Percentiles rank a stretch among this genome's conserved stretches.
Evolutionary conservation across 2,329 filamentous ascomycete genomes (phyloP).

Genomic region (Claviceps monticola): DNA sequence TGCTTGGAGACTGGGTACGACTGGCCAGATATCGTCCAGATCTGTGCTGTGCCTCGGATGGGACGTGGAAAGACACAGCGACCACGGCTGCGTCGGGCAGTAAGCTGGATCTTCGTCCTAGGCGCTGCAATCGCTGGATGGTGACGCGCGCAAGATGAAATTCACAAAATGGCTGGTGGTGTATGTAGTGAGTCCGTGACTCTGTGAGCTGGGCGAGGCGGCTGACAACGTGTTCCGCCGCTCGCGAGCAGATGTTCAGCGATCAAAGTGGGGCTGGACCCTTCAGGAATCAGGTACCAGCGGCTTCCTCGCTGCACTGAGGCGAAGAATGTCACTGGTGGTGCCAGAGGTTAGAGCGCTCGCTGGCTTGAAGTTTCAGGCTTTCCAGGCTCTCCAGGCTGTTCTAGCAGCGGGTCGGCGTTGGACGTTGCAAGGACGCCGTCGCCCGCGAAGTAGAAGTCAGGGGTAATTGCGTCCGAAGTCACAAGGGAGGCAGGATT

Average conservation of each 20-base stretch:
- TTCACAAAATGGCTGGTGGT: too few relatives aligned
- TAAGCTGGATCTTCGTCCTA: not conserved
- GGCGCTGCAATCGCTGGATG: not conserved
- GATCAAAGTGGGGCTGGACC: not conserved
- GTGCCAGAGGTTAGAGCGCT: too few relatives aligned
- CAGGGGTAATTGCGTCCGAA: not conserved
- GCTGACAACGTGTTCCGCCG: not conserved
- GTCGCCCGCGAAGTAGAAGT: too few relatives aligned
- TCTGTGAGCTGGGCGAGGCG: too few relatives aligned
- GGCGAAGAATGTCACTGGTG: too few relatives aligned
- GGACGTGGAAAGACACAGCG: not conserved
- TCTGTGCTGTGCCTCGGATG: not conserved
- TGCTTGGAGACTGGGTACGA: not conserved
- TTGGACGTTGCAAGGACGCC: too few relatives aligned
- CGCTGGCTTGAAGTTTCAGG: too few relatives aligned
- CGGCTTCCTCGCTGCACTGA: not conserved
- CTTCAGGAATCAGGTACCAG: not conserved
- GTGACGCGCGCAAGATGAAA: too few relatives aligned
- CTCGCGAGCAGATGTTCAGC: not conserved
- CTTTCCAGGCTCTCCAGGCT: too few relatives aligned
- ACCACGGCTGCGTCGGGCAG: not conserved
- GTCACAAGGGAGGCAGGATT: not conserved
- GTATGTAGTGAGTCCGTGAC: too few relatives aligned
- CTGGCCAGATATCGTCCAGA: not conserved
- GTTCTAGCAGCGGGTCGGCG: too few relatives aligned